phyloP scores from a whole-genome alignment of 345 rosid species.

The Eucalyptus virginea region DNA sequence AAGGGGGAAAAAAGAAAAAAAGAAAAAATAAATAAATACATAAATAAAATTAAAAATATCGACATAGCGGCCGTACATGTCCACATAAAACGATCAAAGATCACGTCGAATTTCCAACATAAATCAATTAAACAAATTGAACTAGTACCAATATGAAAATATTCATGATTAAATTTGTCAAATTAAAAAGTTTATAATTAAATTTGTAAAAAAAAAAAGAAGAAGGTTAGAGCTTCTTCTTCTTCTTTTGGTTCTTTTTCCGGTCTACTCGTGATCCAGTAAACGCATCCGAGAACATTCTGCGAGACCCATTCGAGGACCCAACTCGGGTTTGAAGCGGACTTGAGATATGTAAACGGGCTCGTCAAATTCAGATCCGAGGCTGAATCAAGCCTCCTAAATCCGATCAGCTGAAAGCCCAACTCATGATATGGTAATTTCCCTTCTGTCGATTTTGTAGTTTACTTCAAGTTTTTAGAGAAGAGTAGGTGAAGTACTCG shows the following conservation, averaged over 20 bases:
- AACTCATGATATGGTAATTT: neutral
- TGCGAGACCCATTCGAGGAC: neutral
- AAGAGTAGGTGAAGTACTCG: neutral
- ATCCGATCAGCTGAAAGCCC: neutral
- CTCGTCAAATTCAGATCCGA: neutral
- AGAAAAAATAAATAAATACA: no score
- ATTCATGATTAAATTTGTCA: no score
- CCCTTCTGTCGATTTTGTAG: neutral
- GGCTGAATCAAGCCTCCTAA: neutral
- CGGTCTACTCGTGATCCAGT: neutral
- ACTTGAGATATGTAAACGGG: neutral
- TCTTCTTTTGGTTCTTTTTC: neutral
- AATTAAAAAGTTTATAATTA: no score
- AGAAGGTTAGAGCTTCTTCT: no score
- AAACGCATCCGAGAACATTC: neutral
- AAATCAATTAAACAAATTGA: no score
- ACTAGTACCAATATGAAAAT: no score
- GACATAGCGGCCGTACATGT: no score
- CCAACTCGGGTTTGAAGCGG: neutral
- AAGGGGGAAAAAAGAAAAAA: accelerated
- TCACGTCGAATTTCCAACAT: accelerated
- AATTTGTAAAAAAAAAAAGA: no score
- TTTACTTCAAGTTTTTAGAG: neutral
- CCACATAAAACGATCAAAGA: accelerated
- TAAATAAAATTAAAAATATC: no score